These are phyloP conservation scores for Candida easanensis DNA, from an alignment of 805 yeast species.

Conservation along the genomic window DNA sequence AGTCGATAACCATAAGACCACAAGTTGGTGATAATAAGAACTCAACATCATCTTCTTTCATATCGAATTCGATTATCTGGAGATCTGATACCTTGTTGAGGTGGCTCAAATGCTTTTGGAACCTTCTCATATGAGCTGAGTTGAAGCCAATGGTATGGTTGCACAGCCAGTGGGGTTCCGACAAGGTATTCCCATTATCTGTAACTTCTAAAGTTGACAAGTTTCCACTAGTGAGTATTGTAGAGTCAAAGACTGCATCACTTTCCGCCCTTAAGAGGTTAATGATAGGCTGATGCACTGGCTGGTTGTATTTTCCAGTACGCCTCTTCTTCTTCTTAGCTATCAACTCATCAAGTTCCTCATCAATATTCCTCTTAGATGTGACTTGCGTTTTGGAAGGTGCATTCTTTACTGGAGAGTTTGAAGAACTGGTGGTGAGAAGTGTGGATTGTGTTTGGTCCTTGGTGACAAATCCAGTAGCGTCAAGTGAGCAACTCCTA, in stretches of 20 bases:
- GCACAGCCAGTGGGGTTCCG: background rate
- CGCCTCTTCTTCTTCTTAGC: conserved; percentile 6
- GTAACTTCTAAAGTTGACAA: background rate
- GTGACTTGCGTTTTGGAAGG: no score
- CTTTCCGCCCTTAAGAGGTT: background rate
- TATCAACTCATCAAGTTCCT: conserved; percentile 20
- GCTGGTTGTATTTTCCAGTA: background rate
- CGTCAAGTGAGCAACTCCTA: no score
- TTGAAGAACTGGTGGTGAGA: background rate
- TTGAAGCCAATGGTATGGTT: conserved; percentile 13
- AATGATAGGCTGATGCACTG: background rate
- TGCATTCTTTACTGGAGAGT: background rate
- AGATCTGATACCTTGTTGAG: conserved; percentile 5
- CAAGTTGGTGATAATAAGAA: conserved; percentile 13
- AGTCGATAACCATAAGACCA: conserved; percentile 15
- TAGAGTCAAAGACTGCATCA: background rate
- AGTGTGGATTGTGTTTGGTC: background rate
- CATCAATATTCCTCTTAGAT: conserved; percentile 18
- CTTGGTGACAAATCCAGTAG: background rate
- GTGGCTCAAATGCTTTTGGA: conserved; percentile 1
- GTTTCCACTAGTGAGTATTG: background rate
- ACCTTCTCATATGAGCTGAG: background rate
- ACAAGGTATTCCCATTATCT: background rate
- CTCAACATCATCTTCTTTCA: conserved; percentile 17
- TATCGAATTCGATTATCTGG: conserved; percentile 16